These are phyloP conservation scores for Mycena galopus DNA, from an alignment of 768 basidiomycete species.

Conservation along the genomic window DNA sequence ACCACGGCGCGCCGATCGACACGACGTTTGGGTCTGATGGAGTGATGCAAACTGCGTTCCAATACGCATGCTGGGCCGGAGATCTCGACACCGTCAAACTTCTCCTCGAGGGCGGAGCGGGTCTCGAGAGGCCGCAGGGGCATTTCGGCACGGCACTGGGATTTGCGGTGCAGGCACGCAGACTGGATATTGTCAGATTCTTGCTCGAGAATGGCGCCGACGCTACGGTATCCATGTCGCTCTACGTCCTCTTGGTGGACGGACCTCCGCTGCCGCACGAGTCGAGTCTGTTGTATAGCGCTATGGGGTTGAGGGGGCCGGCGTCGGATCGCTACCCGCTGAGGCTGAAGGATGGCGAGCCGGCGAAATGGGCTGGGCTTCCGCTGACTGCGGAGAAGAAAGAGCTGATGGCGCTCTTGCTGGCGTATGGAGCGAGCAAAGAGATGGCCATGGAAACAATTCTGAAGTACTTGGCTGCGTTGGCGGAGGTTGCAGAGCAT, in stretches of 20 bases:
- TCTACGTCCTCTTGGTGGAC: background rate
- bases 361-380: background rate
- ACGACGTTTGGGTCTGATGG: background rate
- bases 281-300: background rate
- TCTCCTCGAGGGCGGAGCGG: background rate
- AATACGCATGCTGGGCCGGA: background rate
- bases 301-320: background rate
- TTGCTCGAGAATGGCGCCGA: background rate
- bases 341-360: background rate
- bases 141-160: background rate
- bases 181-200: background rate
- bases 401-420: background rate
- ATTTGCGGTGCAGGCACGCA: background rate
- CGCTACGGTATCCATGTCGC: background rate
- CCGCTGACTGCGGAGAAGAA: background rate
- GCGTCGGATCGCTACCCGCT: background rate
- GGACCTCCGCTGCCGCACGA: no score
- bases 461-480: background rate
- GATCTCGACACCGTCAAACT: conserved; percentile 1
- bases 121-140: background rate
- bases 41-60: background rate
- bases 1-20: conserved; percentile 5
- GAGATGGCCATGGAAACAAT: background rate
- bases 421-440: background rate
- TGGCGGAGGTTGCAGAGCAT: background rate